Evolutionary conservation across 306 rosid genomes (phyloP).

Genomic region (Leucaena leucocephala): DNA sequence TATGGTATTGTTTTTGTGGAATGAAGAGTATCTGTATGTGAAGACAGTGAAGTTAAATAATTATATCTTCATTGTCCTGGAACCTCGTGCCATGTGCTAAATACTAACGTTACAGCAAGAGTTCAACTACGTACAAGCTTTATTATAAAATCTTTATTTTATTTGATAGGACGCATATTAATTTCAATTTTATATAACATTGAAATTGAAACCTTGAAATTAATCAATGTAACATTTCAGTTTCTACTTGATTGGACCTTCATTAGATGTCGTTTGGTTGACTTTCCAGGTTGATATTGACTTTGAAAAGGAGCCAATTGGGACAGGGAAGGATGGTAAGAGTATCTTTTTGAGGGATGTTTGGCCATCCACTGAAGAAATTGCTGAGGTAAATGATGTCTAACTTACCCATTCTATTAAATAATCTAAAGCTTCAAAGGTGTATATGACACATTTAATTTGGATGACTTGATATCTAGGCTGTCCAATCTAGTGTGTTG

Average conservation of each 20-base stretch:
- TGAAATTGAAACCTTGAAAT: conserved; percentile 54
- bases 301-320: conserved; percentile 87
- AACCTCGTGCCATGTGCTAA: neutral
- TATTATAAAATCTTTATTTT: neutral
- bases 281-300: conserved; percentile 82
- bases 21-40: neutral
- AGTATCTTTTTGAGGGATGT: conserved; percentile 72
- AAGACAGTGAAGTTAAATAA: neutral
- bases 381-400: conserved; percentile 63
- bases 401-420: conserved; percentile 21
- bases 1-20: conserved; percentile 22
- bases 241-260: neutral
- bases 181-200: neutral
- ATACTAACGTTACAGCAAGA: neutral
- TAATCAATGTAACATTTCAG: neutral
- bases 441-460: conserved; percentile 34
- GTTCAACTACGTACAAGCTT: conserved; percentile 13
- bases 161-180: neutral
- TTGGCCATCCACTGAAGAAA: conserved; percentile 90
- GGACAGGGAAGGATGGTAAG: conserved; percentile 89
- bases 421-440: conserved; percentile 1
- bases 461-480: conserved; percentile 52
- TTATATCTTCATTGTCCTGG: neutral
- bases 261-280: conserved; percentile 21
- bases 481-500: conserved; percentile 92